phyloP scores from a whole-genome alignment of 2,329 filamentous ascomycete species.

The Triangularia setosa region DNA sequence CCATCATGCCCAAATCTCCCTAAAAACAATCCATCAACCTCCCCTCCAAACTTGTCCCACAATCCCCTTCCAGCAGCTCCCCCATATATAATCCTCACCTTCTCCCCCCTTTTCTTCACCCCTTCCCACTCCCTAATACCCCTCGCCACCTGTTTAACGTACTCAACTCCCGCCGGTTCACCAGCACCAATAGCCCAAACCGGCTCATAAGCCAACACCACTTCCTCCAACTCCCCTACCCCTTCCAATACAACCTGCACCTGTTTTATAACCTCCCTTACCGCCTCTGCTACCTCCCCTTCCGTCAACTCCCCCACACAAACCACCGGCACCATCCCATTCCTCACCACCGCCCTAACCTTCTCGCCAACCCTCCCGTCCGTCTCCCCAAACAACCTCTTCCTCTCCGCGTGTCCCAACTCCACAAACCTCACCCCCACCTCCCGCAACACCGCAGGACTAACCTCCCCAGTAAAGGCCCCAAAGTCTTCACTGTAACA shows the following conservation, averaged over 20 bases:
- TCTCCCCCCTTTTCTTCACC: constrained; percentile 47
- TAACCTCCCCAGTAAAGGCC: constrained; percentile 75
- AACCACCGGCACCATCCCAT: constrained; percentile 71
- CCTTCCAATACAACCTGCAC: constrained; percentile 59
- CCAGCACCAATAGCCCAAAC: constrained; percentile 83
- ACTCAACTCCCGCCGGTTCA: constrained; percentile 65
- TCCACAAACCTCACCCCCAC: constrained; percentile 71
- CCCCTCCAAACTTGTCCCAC: constrained; percentile 62
- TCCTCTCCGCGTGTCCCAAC: constrained; percentile 75
- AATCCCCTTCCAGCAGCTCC: constrained; percentile 78
- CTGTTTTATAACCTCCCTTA: constrained; percentile 63
- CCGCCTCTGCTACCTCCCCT: constrained; percentile 54
- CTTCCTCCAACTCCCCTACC: constrained; percentile 59
- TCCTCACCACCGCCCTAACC: constrained; percentile 61
- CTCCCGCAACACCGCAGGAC: constrained; percentile 61
- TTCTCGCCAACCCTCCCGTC: constrained; percentile 65
- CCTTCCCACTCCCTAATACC: constrained; percentile 55
- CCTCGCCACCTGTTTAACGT: constrained; percentile 67
- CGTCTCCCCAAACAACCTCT: constrained; percentile 70
- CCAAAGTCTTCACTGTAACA: constrained; percentile 66
- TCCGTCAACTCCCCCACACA: constrained; percentile 68
- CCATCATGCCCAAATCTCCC: constrained; percentile 79
- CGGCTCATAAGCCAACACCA: constrained; percentile 81
- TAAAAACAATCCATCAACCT: constrained; percentile 76
- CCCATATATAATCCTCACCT: constrained; percentile 72